Conservation (phyloP, 495 filamentous ascomycete species). For the Hypoxylon trugodes region DNA sequence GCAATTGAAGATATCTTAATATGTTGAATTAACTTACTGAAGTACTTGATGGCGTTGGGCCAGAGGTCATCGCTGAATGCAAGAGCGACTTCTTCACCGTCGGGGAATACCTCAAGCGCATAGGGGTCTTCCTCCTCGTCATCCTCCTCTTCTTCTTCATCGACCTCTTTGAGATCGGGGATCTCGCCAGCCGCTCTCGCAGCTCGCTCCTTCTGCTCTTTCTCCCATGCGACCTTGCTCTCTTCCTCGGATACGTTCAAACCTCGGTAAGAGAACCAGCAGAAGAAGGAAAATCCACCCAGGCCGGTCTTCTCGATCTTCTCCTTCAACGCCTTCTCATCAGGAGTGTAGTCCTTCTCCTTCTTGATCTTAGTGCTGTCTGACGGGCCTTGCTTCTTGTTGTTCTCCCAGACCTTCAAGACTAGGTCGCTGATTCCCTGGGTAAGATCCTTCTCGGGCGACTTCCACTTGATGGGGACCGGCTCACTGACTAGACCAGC, state of each 20-base stretch:
- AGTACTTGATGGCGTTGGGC: slow-evolving; percentile 87
- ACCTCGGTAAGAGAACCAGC: slow-evolving; percentile 82
- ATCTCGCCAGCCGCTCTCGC: slow-evolving; percentile 65
- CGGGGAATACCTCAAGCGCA: slow-evolving; percentile 78
- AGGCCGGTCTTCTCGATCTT: slow-evolving; percentile 65
- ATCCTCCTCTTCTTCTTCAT: slow-evolving; percentile 62
- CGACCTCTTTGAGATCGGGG: slow-evolving; percentile 57
- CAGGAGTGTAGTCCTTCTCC: slow-evolving; percentile 55
- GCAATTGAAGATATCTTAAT: neutral
- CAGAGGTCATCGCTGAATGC: slow-evolving; percentile 85
- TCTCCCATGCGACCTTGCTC: slow-evolving; percentile 63
- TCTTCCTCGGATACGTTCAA: slow-evolving; percentile 73
- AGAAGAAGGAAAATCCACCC: slow-evolving; percentile 79
- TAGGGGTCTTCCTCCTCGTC: slow-evolving; percentile 62
- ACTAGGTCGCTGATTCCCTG: slow-evolving; percentile 78
- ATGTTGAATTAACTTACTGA: slow-evolving; percentile 68
- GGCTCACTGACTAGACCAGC: slow-evolving; percentile 83
- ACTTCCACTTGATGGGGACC: slow-evolving; percentile 87
- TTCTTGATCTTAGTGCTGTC: slow-evolving; percentile 56
- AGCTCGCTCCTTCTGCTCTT: slow-evolving; percentile 65
- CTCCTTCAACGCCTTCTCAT: slow-evolving; percentile 60
- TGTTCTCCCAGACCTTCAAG: slow-evolving; percentile 70
- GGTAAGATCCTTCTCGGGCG: slow-evolving; percentile 77
- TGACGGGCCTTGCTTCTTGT: slow-evolving; percentile 48
- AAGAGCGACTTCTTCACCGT: slow-evolving; percentile 81